These are phyloP conservation scores for Phytophthora brassicae DNA, from an alignment of 352 stramenopile species.

Conservation along the genomic window DNA sequence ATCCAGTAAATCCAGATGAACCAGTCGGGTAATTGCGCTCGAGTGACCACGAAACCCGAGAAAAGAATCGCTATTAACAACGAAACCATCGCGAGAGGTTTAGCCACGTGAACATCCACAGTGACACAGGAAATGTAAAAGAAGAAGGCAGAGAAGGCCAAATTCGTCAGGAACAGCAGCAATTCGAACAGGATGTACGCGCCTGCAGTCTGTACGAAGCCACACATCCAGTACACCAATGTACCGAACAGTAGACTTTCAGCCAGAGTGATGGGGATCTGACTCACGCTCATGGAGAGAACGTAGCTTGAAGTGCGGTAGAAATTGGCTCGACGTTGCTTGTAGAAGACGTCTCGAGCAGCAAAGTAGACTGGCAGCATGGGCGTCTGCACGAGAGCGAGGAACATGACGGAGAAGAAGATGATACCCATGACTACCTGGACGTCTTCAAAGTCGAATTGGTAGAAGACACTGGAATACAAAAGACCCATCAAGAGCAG, in stretches of 20 bases:
- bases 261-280: constrained; percentile 42
- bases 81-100: constrained; percentile 39
- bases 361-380: constrained; percentile 38
- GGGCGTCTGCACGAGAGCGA: constrained; percentile 48
- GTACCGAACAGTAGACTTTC: constrained; percentile 46
- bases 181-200: constrained; percentile 42
- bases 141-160: constrained; percentile 47
- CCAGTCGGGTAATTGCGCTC: constrained; percentile 35
- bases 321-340: constrained; percentile 42
- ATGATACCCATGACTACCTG: constrained; percentile 68
- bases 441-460: constrained; percentile 33
- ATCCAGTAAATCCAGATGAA: constrained; percentile 64
- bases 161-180: constrained; percentile 43
- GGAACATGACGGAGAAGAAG: constrained; percentile 74
- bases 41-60: constrained; percentile 43
- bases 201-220: constrained; percentile 40
- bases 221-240: constrained; percentile 56
- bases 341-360: constrained; percentile 43
- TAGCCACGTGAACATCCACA: constrained; percentile 40
- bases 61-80: constrained; percentile 46
- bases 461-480: constrained; percentile 42
- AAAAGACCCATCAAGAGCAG: constrained; percentile 42
- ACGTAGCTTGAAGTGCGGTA: constrained; percentile 42
- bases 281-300: constrained; percentile 41
- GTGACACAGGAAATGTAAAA: constrained; percentile 41